A percentile compares a stretch with the other conserved stretches of the same genome.
Conservation (phyloP, 2,329 filamentous ascomycete species). For the Talaromyces piceae region DNA sequence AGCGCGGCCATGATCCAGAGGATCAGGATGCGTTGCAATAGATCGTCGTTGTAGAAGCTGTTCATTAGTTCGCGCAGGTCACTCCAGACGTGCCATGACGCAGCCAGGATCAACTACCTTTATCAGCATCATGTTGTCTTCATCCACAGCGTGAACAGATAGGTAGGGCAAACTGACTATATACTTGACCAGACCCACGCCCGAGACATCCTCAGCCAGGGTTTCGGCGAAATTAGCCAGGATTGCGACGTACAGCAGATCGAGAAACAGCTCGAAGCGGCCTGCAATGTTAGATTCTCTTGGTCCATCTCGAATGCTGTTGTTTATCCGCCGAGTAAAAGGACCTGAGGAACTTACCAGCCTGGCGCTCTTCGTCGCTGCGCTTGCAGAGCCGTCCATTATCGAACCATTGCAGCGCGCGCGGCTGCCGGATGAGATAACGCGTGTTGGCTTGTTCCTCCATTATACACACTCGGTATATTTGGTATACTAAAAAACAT, state of each 20-base stretch:
- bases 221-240: slow-evolving; percentile 46
- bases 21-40: slow-evolving; percentile 41
- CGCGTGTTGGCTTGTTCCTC: slow-evolving; percentile 14
- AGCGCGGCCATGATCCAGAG: slow-evolving; percentile 47
- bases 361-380: slow-evolving; percentile 39
- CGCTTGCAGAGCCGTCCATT: slow-evolving; percentile 36
- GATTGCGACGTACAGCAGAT: slow-evolving; percentile 44
- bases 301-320: no score
- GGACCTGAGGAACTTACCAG: slow-evolving; percentile 19
- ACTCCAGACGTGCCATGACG: slow-evolving; percentile 46
- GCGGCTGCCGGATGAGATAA: slow-evolving; percentile 23
- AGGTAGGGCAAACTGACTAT: slow-evolving; percentile 19
- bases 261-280: slow-evolving; percentile 46
- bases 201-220: slow-evolving; percentile 40
- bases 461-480: not conserved
- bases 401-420: slow-evolving; percentile 42
- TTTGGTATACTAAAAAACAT: no score
- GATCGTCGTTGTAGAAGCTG: slow-evolving; percentile 46
- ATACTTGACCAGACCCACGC: slow-evolving; percentile 41
- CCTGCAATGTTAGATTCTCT: slow-evolving; percentile 15
- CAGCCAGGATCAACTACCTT: slow-evolving; percentile 37
- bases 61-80: slow-evolving; percentile 48
- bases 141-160: not conserved
- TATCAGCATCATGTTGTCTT: not conserved
- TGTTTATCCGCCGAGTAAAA: not conserved